These are phyloP conservation scores for Fusarium sp. DNA, from an alignment of 2,329 filamentous ascomycete species.

Conservation along the genomic window DNA sequence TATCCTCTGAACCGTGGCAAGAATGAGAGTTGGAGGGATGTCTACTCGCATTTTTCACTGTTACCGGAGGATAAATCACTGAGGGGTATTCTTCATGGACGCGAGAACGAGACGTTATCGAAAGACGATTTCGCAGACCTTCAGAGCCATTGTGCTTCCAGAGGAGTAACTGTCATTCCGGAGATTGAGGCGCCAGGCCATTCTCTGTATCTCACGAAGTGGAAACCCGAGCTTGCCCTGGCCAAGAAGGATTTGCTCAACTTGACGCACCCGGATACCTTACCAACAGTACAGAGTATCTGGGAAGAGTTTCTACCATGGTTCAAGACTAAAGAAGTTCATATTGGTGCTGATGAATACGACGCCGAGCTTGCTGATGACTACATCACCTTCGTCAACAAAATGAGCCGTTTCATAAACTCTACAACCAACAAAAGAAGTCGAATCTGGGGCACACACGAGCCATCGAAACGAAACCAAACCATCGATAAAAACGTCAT, in stretches of 20 bases:
- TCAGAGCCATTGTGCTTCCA: conserved; percentile 3
- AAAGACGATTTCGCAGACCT: neutral
- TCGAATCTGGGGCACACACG: conserved; percentile 13
- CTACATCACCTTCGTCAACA: conserved; percentile 20
- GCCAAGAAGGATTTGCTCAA: conserved; percentile 9
- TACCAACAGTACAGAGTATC: conserved; percentile 8
- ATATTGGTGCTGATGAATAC: conserved; percentile 18
- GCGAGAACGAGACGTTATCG: conserved; percentile 9
- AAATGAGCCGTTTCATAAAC: conserved; percentile 18
- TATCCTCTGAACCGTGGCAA: conserved; percentile 22
- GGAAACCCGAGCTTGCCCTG: conserved; percentile 11
- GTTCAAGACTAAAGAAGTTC: conserved; percentile 13
- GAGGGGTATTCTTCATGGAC: conserved; percentile 5
- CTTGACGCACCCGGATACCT: neutral
- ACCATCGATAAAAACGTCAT: neutral
- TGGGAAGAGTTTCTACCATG: conserved; percentile 12
- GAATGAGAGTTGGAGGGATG: conserved; percentile 15
- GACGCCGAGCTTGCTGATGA: conserved; percentile 17
- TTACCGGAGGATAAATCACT: neutral
- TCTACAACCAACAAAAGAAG: neutral
- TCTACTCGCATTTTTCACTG: conserved; percentile 16
- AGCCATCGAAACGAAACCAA: conserved; percentile 15
- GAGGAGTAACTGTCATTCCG: neutral
- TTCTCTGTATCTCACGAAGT: conserved; percentile 17
- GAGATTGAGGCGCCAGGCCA: conserved; percentile 8